phyloP scores from a whole-genome alignment of 2,329 filamentous ascomycete species.

The Fusarium sp. region DNA sequence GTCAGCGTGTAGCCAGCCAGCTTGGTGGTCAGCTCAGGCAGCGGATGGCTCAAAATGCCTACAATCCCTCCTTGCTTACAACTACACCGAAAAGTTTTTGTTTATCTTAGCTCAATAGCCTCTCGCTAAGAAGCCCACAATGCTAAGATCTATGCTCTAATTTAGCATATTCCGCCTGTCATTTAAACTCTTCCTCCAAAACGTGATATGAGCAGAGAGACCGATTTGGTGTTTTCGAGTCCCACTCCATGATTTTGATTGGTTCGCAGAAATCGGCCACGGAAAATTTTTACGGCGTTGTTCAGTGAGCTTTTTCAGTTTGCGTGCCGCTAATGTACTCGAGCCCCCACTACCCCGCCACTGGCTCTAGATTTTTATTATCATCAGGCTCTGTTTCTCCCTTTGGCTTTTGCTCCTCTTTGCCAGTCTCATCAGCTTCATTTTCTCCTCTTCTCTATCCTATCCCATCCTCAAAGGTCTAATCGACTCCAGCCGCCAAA shows the following conservation, averaged over 20 bases:
- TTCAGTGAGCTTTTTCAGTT: slow-evolving; percentile 10
- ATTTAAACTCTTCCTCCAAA: neutral
- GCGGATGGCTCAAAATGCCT: neutral
- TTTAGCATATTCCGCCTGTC: neutral
- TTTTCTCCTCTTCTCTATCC: slow-evolving; percentile 15
- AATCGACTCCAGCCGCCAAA: slow-evolving; percentile 56
- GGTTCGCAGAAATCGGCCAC: neutral
- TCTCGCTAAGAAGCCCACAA: neutral
- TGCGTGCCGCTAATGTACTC: slow-evolving; percentile 22
- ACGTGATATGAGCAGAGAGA: neutral
- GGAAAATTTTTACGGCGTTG: slow-evolving; percentile 23
- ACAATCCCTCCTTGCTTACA: neutral
- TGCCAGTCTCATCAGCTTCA: slow-evolving; percentile 29
- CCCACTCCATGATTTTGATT: slow-evolving; percentile 3
- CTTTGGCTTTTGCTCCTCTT: slow-evolving; percentile 31
- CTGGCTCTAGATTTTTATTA: slow-evolving; percentile 42
- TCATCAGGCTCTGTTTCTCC: slow-evolving; percentile 36
- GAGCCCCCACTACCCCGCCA: slow-evolving; percentile 38
- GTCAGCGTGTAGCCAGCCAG: neutral
- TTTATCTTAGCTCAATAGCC: no score
- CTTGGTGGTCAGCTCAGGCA: slow-evolving; percentile 4
- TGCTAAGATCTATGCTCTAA: neutral
- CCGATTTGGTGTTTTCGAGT: neutral
- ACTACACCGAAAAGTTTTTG: neutral
- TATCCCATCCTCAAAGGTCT: slow-evolving; percentile 28